Conservation (phyloP, 2,329 filamentous ascomycete species). For the Nothopassalora personata region DNA sequence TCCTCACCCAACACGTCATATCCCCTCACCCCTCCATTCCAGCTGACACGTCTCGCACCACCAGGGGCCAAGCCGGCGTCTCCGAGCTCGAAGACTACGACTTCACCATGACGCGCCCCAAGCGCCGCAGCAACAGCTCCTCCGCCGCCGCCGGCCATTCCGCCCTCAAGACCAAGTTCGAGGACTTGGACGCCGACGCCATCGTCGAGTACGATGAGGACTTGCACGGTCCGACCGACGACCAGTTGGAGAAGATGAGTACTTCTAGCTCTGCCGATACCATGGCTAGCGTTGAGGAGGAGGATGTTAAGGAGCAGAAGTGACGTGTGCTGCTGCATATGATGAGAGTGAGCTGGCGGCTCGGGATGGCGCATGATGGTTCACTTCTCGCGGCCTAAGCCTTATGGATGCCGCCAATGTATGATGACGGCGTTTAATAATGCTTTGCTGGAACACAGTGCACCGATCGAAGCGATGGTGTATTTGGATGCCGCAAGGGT, state of each 20-base stretch:
- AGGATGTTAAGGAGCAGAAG: constrained; percentile 30
- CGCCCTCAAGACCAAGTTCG: constrained; percentile 95
- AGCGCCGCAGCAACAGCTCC: constrained; percentile 89
- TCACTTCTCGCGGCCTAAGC: background rate
- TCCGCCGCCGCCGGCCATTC: constrained; percentile 62
- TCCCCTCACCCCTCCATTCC: constrained; percentile 4
- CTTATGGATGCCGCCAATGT: constrained; percentile 1
- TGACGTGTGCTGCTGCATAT: background rate
- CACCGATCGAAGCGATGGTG: background rate
- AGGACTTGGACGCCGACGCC: constrained; percentile 80
- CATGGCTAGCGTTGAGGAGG: constrained; percentile 57
- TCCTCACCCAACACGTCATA: background rate
- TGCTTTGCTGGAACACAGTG: background rate
- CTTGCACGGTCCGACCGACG: constrained; percentile 61
- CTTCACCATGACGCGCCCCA: constrained; percentile 78
- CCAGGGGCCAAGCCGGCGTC: constrained; percentile 75
- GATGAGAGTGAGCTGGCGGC: background rate
- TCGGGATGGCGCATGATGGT: background rate
- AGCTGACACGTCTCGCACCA: background rate
- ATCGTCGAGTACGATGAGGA: constrained; percentile 75
- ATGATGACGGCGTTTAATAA: constrained; percentile 1
- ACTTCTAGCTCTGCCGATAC: constrained; percentile 44
- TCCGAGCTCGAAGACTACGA: constrained; percentile 72
- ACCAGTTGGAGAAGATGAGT: constrained; percentile 45
- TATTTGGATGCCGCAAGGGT: background rate